Base-by-base conservation (phyloP, 176 grass and related monocot genomes). In the Ananas comosus region DNA sequence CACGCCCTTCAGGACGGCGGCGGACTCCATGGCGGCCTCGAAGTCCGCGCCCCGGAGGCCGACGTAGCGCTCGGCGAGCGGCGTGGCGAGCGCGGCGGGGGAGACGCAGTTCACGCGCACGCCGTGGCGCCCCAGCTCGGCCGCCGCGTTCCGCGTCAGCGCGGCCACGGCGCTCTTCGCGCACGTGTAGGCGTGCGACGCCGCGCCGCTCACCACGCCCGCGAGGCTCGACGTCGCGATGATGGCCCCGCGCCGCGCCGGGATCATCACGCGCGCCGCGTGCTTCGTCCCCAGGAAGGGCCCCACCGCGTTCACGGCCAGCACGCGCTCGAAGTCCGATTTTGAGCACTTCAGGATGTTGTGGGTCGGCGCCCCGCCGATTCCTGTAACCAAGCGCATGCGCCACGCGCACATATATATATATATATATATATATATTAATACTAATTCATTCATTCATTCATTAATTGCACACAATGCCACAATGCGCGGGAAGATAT, bases 71-170 rank as follows among this genome's bases (percentile, higher is more conserved):
- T 18, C 52, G 56, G 19, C 4, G 59, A 73, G 13, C 70, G 81
- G 74, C 49, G 81, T 78, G 4, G 4, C 61, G 25, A 78, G 10
- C 56, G 18, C 27, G 11, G 63, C 16, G 12, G 80, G 80, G 11
- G 73, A 83, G 51, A 77, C 70, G 70, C 80, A 77, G 61, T 83
- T 77, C 11, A 72, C 68, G 7, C 67, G 80, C 2, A 83, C 56
- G 27, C 80, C 61, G 9, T 72, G 64, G 10, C 19, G 49, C 11
- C 74, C 74, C 51, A 83, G 72, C 72, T 83, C 74, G 2, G 58
- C 54, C 13, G 80, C 74, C 16, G 74, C 74, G 58, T 72, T 74
- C 70, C 58, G 61, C 17, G 53, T 83, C 51, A 83, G 76, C 53
- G 61, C 81, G 2, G 69, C 74, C 57, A 78, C 27, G 9, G 63